Evolutionary conservation across 2,329 filamentous ascomycete species (phyloP), one percentile per base, ranked within the genome.

Genomic region (Epichloe coenophiala): DNA sequence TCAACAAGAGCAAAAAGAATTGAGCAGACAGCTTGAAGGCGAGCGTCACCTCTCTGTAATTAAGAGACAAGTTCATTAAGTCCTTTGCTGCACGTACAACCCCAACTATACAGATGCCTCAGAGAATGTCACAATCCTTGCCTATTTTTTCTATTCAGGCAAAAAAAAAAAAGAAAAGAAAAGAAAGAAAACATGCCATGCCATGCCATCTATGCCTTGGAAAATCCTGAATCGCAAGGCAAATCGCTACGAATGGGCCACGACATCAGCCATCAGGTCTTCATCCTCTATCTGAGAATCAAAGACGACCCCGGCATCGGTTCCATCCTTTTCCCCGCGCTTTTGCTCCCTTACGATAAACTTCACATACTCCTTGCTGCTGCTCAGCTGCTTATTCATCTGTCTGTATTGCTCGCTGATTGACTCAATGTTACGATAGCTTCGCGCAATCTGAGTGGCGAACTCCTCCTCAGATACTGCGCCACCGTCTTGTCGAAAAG

Each of bases 331-430:
- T 40, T 77, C 70, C 8, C 56, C 53, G 19, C 69, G 67, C 57
- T 69, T 72, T 57, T 73, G 67, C 50, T 79, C 74, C 45, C 66
- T 68, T 2, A 68, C 54, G 17, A 74, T 19, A 52, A 71, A 66
- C 47, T 70, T 73, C 5, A 80, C 64, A 56, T 80, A 83, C 21
- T 81, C 77, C 54, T 72, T 75, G 58, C 72, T 76, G n/a, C 71
- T 68, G 44, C 68, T 71, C 8, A 84, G 65, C 27, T 77, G 71
- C 49, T 76, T 71, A 55, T 77, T 74, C 2, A 74, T 75, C n/a
- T 69, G 63, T 55, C 69, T 68, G 57, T 79, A 74, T 49, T 78
- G 65, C 31, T 67, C 61, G 45, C 67, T 66, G 12, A 83, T 63
- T 12, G 58, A 57, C 51, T 70, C 65, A 42, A 83, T 68, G 11